A percentile compares a stretch with the other conserved stretches of the same genome.
Conservation (phyloP, 1,139 yeast genomes). For the Starmera stellimalicola region DNA sequence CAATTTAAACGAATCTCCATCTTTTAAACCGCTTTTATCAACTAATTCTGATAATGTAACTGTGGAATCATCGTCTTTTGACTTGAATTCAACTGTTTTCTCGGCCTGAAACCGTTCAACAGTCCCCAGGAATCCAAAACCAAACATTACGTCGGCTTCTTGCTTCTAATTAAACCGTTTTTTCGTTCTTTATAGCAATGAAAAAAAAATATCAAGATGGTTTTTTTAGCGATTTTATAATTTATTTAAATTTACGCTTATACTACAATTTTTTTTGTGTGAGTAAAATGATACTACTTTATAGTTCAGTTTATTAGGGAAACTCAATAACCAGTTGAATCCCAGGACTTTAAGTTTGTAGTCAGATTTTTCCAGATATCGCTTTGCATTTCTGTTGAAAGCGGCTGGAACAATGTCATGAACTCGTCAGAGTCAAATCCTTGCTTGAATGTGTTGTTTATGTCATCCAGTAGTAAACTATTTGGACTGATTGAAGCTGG, state of each 20-base stretch:
- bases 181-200: too few species aligned
- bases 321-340: constrained; percentile 5
- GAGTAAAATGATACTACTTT: too few species aligned
- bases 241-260: too few species aligned
- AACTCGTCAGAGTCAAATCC: constrained; percentile 4
- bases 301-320: too few species aligned
- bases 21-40: constrained; percentile 29
- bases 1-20: constrained; percentile 41
- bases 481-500: constrained; percentile 7
- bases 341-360: constrained; percentile 13
- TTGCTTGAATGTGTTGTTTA: constrained; percentile 12
- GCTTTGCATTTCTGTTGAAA: constrained; percentile 10
- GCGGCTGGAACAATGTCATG: constrained; percentile 9
- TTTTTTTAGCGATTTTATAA: too few species aligned
- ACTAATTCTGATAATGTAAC: constrained; percentile 32
- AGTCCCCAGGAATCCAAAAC: background rate
- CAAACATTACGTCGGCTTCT: too few species aligned
- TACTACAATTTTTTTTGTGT: too few species aligned
- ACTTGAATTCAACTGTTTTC: background rate
- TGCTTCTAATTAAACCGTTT: too few species aligned
- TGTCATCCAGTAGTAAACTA: constrained; percentile 10
- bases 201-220: too few species aligned
- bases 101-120: background rate
- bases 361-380: constrained; percentile 15
- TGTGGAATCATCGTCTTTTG: constrained; percentile 16